phyloP scores from a whole-genome alignment of 148 eudicot genomes.

The Fagopyrum esculentum region DNA sequence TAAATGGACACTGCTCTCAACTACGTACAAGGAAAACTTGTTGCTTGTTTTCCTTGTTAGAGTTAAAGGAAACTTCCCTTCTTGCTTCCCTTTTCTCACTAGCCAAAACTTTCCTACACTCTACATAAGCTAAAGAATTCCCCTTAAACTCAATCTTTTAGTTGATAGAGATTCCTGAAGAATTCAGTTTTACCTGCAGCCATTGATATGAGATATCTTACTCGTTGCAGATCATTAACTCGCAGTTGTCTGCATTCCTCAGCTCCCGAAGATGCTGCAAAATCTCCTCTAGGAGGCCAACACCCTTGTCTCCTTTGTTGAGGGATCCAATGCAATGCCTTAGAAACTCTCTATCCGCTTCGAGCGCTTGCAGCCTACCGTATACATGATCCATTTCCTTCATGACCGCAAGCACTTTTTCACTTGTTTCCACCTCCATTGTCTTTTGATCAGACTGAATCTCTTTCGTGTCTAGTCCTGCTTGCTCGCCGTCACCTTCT shows the following conservation, averaged over 20 bases:
- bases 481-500: constrained; percentile 21
- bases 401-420: constrained; percentile 26
- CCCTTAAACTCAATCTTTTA: neutral
- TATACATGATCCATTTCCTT: constrained; percentile 68
- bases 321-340: constrained; percentile 60
- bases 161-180: neutral
- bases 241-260: constrained; percentile 29
- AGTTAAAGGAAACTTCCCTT: neutral
- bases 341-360: constrained; percentile 61
- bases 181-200: neutral
- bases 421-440: neutral
- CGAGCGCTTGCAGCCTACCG: constrained; percentile 56
- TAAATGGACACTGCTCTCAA: neutral
- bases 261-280: constrained; percentile 52
- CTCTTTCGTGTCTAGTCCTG: neutral
- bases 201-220: neutral
- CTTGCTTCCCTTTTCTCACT: neutral
- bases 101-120: neutral
- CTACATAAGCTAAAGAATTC: neutral
- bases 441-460: neutral
- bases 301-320: constrained; percentile 56
- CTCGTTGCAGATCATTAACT: neutral
- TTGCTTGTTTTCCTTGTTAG: neutral
- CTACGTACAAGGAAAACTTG: neutral
- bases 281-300: constrained; percentile 51